Base-by-base conservation (phyloP, 441 rosid genomes). In the Populus hybrid region DNA sequence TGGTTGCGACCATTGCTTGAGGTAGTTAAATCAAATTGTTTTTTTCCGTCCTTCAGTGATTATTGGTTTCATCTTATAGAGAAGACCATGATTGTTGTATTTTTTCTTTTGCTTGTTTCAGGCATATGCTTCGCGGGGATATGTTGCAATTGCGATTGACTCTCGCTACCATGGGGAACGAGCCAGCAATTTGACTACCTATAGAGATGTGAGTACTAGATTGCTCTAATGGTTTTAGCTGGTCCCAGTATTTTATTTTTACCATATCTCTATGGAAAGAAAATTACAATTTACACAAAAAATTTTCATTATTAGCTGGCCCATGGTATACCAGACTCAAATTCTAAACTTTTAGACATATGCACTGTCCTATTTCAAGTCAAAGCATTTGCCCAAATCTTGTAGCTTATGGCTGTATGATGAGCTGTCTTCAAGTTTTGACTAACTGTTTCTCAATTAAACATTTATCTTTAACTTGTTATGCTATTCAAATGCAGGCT, bases 121-220 rank as follows among this genome's bases (percentile, higher is more conserved):
- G 98, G 95, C 95, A 63, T 96, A 90, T 89, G 98, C 97, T 85
- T 94, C 97, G 0, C 84, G 96, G 46, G 98, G 93, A 46, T 94
- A 96, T 81, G 83, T 96, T 72, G 90, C 99, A 3, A 86, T 94
- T 40, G 97, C 86, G 24, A 57, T 94, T 5, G 99, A 96, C 87
- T 94, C 99, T 81, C 91, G 98, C 20, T 93, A 91, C 82, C 98
- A 93, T 69, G 98, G 98, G 10, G 98, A 94, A 81, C 94, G 96
- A 1, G 96, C 99, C 64, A 63, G 24, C n/a, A 74, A 42, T 82
- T 84, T 84, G 79, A 90, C 97, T 40, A 86, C 96, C 2, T 94
- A 96, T 77, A 61, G 78, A 66, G 96, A 92, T 85, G 99, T 93
- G 69, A 23, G 82, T 82, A 42, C 32, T 73, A 61, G 72, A 36